Conservation (phyloP, 495 filamentous ascomycete genomes). For the Aspergillus carlsbadensis region DNA sequence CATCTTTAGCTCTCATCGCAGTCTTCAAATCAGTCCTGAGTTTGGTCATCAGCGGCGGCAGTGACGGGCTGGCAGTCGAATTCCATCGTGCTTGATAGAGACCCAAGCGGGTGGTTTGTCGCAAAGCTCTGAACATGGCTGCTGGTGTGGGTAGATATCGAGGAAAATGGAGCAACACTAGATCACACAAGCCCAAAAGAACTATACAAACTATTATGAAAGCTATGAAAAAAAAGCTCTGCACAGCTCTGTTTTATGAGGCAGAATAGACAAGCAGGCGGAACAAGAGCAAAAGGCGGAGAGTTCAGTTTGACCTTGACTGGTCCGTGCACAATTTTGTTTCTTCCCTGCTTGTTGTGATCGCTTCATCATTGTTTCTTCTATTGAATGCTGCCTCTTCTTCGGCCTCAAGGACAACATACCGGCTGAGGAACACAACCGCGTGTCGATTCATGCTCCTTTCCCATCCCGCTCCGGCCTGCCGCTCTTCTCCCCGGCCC, state of each 20-base stretch:
- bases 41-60: conserved; percentile 49
- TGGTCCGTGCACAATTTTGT: conserved; percentile 40
- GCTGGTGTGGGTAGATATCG: neutral
- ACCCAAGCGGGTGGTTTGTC: conserved; percentile 27
- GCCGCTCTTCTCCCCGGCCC: conserved; percentile 11
- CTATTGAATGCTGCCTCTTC: conserved; percentile 6
- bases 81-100: conserved; percentile 39
- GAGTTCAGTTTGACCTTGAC: conserved; percentile 8
- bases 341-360: conserved; percentile 25
- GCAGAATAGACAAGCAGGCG: neutral
- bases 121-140: conserved; percentile 30
- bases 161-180: no score
- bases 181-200: no score
- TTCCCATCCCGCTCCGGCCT: neutral
- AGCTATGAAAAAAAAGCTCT: neutral
- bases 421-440: conserved; percentile 13
- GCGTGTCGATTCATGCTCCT: conserved; percentile 14
- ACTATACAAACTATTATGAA: neutral
- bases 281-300: conserved; percentile 24
- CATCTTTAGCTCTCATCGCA: conserved; percentile 63
- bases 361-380: neutral
- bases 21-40: conserved; percentile 58
- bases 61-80: conserved; percentile 38
- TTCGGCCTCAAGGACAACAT: conserved; percentile 14
- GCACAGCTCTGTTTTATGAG: neutral